phyloP scores from a whole-genome alignment of 2,329 filamentous ascomycete species.

The Leptographium radiaticola region DNA sequence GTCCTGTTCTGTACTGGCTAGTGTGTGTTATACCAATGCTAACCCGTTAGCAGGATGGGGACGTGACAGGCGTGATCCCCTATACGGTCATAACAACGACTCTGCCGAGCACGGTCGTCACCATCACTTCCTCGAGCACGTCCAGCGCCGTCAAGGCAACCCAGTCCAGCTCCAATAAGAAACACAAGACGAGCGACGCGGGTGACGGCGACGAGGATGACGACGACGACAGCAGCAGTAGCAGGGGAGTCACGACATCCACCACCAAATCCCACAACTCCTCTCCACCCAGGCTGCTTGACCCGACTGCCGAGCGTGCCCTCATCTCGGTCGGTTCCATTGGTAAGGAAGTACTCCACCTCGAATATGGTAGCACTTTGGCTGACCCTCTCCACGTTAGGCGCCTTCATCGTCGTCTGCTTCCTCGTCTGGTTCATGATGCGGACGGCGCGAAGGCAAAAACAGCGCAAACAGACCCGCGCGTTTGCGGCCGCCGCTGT shows the following conservation, averaged over 20 bases:
- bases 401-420: slow-evolving; percentile 29
- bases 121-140: neutral
- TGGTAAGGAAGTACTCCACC: slow-evolving; percentile 12
- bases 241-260: neutral
- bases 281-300: slow-evolving; percentile 1
- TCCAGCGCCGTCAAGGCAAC: neutral
- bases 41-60: neutral
- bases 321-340: slow-evolving; percentile 22
- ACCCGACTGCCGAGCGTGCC: slow-evolving; percentile 16
- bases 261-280: neutral
- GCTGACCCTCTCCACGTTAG: slow-evolving; percentile 15
- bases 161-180: neutral
- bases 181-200: slow-evolving; percentile 3
- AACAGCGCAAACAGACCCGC: slow-evolving; percentile 9
- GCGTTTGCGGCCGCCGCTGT: neutral
- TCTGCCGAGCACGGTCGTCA: neutral
- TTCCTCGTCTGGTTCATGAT: slow-evolving; percentile 32
- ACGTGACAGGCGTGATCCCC: slow-evolving; percentile 7
- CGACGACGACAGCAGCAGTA: slow-evolving; percentile 1
- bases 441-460: slow-evolving; percentile 23
- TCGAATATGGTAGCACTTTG: neutral
- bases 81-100: slow-evolving; percentile 6
- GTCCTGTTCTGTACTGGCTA: no score
- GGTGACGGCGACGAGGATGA: neutral
- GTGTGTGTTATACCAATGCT: neutral